A percentile compares a stretch with the other conserved stretches of the same genome.
Conservation (phyloP, 1,284 basidiomycete species). For the Ustilago esculenta region DNA sequence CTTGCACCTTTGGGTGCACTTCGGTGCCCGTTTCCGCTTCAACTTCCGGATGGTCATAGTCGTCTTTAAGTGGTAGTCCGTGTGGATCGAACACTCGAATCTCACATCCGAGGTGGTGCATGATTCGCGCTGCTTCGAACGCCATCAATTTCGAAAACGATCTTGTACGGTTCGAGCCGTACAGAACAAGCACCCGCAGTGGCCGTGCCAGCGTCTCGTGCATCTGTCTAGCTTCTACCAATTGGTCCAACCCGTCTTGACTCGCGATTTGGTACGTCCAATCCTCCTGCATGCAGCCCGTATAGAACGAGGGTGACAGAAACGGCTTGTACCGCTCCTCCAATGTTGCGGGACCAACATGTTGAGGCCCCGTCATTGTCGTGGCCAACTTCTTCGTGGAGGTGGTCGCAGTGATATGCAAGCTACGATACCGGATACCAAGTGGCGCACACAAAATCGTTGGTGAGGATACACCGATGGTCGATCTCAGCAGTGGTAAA, state of each 20-base stretch:
- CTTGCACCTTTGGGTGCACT: slow-evolving; percentile 16
- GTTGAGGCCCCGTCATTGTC: too few relatives aligned
- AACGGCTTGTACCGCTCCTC: neutral
- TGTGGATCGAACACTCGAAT: slow-evolving; percentile 66
- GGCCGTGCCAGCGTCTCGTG: slow-evolving; percentile 1
- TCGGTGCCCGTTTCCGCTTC: too few relatives aligned
- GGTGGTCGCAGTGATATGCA: too few relatives aligned
- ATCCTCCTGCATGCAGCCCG: neutral
- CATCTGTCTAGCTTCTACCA: neutral
- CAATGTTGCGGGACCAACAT: too few relatives aligned
- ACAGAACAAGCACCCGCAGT: slow-evolving; percentile 7
- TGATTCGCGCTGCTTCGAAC: slow-evolving; percentile 66
- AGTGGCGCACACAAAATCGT: too few relatives aligned
- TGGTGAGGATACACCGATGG: too few relatives aligned
- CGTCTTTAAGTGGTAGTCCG: slow-evolving; percentile 68
- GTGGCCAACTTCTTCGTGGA: too few relatives aligned
- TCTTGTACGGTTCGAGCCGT: slow-evolving; percentile 21
- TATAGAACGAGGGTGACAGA: slow-evolving; percentile 6
- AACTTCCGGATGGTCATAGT: too few relatives aligned
- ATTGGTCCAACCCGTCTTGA: too few relatives aligned
- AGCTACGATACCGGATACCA: too few relatives aligned
- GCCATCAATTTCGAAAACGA: slow-evolving; percentile 67
- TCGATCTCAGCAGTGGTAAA: too few relatives aligned
- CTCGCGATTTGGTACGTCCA: neutral
- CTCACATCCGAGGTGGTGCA: slow-evolving; percentile 65